Base-by-base conservation (phyloP, 768 basidiomycete genomes). In the Macrolepiota albuminosa region DNA sequence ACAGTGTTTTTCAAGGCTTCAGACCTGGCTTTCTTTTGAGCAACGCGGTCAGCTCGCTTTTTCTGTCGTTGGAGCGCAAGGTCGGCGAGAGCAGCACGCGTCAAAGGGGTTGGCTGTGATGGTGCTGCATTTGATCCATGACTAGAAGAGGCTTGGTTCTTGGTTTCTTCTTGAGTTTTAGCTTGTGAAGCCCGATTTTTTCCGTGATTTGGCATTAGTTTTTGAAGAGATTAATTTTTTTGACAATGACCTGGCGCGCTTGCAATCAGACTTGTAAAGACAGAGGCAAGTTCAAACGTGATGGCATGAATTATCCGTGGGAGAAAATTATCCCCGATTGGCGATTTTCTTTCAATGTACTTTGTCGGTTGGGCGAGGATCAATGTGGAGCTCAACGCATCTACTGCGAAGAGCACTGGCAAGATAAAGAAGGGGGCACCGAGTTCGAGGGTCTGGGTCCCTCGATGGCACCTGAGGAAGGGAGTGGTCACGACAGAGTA, bases 1-100 rank as follows among this genome's bases (percentile, higher is more conserved):
- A 64, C 63, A 33, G 43, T 37, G n/a, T 61, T 57, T 45, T 64
- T 64, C 40, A 47, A 46, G 9, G 33, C 51, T 43, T 61, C 60
- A 0, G 61, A 55, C 18, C 57, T 16, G 1, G 16, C 33, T 34
- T 46, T 45, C 34, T 29, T 64, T 16, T 60, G 40, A 14, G 61
- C 58, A 11, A 34, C 58, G 24, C 51, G 61, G 40, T 46, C 51
- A 45, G 39, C 45, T 29, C 61, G 58, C 39, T 64, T 61, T 21
- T 57, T 48, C 16, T 58, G 49, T 31, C 63, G 52, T 26, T 56
- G 33, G 4, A 33, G 26, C n/a, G 37, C 57, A 31, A 57, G 54
- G 18, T 61, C 53, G 5, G 33, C 54, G 39, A 64, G 58, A 34
- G 54, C 37, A 42, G 54, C 59, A 56, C 47, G 56, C 52, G 56